Conservation (phyloP, 2,329 filamentous ascomycete genomes). For the Cordyceps pruinosa region DNA sequence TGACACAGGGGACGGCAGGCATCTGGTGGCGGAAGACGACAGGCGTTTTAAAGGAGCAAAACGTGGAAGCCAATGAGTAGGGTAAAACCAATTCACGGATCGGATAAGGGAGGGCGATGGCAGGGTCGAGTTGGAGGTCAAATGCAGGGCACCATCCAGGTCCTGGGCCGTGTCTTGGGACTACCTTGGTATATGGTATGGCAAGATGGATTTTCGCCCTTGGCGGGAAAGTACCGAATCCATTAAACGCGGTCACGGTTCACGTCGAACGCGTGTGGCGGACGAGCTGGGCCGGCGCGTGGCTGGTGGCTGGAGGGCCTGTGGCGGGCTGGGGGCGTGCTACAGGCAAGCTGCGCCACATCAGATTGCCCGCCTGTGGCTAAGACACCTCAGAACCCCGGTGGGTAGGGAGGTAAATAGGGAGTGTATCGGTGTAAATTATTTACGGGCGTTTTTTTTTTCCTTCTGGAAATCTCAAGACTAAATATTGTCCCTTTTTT, state of each 20-base stretch:
- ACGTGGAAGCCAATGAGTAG: too few relatives aligned
- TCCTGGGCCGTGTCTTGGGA: not conserved
- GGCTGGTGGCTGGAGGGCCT: not conserved
- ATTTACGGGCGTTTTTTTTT: too few relatives aligned
- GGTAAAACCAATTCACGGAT: not conserved
- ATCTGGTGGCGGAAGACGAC: not conserved
- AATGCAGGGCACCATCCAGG: not conserved
- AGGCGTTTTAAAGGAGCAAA: not conserved
- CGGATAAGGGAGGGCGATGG: too few relatives aligned
- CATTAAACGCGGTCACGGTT: constrained; percentile 17
- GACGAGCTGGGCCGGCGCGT: not conserved
- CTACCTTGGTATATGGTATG: not conserved
- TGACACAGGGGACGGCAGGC: not conserved
- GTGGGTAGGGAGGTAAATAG: not conserved
- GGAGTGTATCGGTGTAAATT: not conserved
- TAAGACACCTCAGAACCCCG: not conserved
- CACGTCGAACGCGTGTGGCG: constrained; percentile 16
- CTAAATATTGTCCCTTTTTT: too few relatives aligned
- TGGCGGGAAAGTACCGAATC: constrained; percentile 1
- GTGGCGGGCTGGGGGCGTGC: not conserved
- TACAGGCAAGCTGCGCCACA: not conserved
- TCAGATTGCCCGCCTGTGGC: not conserved
- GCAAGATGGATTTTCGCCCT: constrained; percentile 8
- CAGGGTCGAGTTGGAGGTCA: too few relatives aligned
- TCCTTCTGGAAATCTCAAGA: too few relatives aligned